phyloP scores from a whole-genome alignment of 108 stramenopile species.

The Nannochloropsis gaditana region DNA sequence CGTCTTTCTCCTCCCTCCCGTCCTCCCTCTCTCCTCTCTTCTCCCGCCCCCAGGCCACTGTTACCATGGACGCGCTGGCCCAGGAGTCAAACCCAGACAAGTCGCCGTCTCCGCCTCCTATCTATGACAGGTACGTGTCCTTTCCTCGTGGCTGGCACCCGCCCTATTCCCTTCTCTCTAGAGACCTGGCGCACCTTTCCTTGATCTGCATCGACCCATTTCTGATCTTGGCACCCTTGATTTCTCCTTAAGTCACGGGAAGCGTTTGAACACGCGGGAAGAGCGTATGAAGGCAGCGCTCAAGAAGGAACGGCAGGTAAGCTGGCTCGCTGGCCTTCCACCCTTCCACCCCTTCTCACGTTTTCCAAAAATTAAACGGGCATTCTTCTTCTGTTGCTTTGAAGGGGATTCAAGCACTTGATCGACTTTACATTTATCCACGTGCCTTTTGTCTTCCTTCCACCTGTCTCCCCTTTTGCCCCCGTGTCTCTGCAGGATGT shows the following conservation, averaged over 20 bases:
- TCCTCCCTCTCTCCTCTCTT: neutral
- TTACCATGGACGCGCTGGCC: constrained; percentile 49
- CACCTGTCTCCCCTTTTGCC: neutral
- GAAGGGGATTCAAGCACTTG: constrained; percentile 55
- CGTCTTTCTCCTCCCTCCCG: neutral
- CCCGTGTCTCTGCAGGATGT: constrained; percentile 40
- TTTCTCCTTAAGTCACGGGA: constrained; percentile 56
- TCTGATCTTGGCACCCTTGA: neutral
- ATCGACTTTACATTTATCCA: neutral
- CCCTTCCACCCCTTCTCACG: neutral
- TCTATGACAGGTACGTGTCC: constrained; percentile 70
- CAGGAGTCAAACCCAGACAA: constrained; percentile 55
- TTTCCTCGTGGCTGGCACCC: neutral
- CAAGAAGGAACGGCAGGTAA: constrained; percentile 57
- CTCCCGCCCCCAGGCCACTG: constrained; percentile 28
- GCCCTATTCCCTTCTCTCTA: neutral
- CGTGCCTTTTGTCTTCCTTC: neutral
- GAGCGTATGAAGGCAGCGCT: constrained; percentile 82
- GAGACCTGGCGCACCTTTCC: neutral
- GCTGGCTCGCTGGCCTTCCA: too few relatives aligned
- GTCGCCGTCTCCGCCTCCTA: constrained; percentile 59
- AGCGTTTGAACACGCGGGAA: constrained; percentile 87
- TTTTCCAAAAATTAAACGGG: neutral
- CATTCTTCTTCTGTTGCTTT: neutral
- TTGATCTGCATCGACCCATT: neutral